A percentile compares a stretch with the other conserved stretches of the same genome.
Evolutionary conservation across 164 flowering plant species (phyloP).

Genomic region (Vitis cinerea): DNA sequence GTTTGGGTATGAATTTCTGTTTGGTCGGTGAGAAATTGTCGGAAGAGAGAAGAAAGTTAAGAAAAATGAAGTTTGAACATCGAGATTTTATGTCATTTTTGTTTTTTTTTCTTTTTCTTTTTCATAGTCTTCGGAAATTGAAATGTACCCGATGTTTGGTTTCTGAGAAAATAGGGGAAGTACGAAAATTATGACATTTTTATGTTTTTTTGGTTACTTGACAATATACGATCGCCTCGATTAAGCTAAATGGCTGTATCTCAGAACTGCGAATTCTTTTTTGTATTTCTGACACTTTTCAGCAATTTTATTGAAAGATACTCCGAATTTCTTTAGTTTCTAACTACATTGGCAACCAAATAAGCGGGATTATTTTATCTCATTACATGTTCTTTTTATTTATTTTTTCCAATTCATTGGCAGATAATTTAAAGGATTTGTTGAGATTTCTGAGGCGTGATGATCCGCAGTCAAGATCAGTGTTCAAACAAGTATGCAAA

Average conservation of each 20-base stretch:
- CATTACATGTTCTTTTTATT: neutral
- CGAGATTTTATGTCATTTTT: neutral
- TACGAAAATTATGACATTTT: neutral
- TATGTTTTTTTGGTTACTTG: neutral
- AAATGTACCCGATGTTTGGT: neutral
- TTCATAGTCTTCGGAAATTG: neutral
- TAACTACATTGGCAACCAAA: neutral
- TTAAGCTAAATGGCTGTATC: neutral
- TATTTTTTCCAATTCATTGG: neutral
- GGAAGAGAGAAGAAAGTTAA: too few species aligned
- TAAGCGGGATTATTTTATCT: neutral
- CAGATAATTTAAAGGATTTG: conserved; percentile 94
- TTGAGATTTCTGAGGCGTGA: conserved; percentile 87
- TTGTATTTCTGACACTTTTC: too few species aligned
- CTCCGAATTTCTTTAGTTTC: too few species aligned
- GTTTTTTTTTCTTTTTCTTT: neutral
- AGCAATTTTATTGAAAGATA: too few species aligned
- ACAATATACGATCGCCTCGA: neutral
- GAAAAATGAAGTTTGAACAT: too few species aligned
- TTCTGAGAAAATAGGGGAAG: neutral
- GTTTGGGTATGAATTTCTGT: conserved; percentile 48
- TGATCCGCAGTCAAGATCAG: conserved; percentile 77
- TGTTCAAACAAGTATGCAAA: conserved; percentile 88
- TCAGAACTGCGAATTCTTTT: too few species aligned
- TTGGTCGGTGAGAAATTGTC: neutral